Conservation (phyloP, 768 basidiomycete genomes). For the Lentinus brumalis region DNA sequence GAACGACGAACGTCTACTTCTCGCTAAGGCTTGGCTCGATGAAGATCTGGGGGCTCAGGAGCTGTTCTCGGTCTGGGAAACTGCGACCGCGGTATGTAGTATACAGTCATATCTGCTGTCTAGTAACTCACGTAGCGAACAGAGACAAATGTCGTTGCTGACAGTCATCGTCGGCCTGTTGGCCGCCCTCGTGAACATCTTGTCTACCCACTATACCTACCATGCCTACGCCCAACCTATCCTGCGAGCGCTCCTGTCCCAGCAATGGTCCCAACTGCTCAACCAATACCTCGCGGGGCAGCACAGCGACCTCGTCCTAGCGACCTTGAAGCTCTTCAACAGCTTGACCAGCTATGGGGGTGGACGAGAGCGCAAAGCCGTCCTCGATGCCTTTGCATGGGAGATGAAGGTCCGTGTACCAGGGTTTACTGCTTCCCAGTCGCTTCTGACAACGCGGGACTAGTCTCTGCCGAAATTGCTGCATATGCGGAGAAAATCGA, state of each 20-base stretch:
- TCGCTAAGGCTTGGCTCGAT: constrained; percentile 67
- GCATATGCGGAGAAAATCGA: constrained; percentile 67
- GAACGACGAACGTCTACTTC: constrained; percentile 59
- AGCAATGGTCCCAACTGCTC: constrained; percentile 55
- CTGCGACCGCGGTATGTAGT: constrained; percentile 47
- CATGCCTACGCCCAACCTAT: constrained; percentile 66
- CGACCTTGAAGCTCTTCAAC: constrained; percentile 64
- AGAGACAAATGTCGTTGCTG: constrained; percentile 48
- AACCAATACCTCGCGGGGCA: constrained; percentile 63
- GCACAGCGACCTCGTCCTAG: constrained; percentile 67
- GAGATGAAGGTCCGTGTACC: constrained; percentile 60
- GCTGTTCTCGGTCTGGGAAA: constrained; percentile 66
- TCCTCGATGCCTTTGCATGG: constrained; percentile 77
- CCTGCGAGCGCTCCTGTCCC: constrained; percentile 58
- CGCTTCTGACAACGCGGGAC: background rate
- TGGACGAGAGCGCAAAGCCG: constrained; percentile 60
- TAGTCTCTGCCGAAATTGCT: constrained; percentile 70
- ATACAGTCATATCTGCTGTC: background rate
- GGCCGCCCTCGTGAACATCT: constrained; percentile 58
- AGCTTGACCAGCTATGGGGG: constrained; percentile 63
- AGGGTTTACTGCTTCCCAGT: background rate
- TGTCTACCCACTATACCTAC: constrained; percentile 69
- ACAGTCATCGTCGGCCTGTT: constrained; percentile 53
- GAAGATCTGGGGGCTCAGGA: constrained; percentile 56
- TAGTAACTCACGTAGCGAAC: background rate